Percentiles rank a stretch among this genome's conserved stretches.
Evolutionary conservation across 768 basidiomycete genomes (phyloP).

Genomic region (Amanita thiersii): DNA sequence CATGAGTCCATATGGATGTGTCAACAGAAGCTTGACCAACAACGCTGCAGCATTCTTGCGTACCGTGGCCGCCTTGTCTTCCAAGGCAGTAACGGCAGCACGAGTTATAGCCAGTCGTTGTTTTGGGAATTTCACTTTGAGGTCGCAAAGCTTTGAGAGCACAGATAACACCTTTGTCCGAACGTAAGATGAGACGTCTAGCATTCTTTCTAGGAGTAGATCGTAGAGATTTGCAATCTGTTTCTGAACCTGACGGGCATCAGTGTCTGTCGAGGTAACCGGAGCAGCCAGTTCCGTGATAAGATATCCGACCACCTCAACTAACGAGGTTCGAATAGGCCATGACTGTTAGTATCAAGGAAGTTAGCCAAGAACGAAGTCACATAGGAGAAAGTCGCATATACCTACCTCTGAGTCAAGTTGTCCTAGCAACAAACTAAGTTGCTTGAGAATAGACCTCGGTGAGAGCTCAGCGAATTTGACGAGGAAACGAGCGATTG

Average conservation of each 20-base stretch:
- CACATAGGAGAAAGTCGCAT: neutral
- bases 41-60: slow-evolving; percentile 76
- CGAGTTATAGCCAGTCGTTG: slow-evolving; percentile 70
- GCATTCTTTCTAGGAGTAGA: slow-evolving; percentile 76
- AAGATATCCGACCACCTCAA: slow-evolving; percentile 83
- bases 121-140: slow-evolving; percentile 81
- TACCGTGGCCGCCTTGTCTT: slow-evolving; percentile 88
- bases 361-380: neutral
- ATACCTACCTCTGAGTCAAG: slow-evolving; percentile 80
- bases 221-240: slow-evolving; percentile 79
- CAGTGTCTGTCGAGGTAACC: slow-evolving; percentile 37
- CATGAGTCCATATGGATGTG: slow-evolving; percentile 83
- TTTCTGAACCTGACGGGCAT: slow-evolving; percentile 46
- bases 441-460: slow-evolving; percentile 79
- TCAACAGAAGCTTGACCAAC: slow-evolving; percentile 64
- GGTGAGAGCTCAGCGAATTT: slow-evolving; percentile 76
- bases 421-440: slow-evolving; percentile 75
- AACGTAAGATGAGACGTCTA: slow-evolving; percentile 87
- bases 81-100: slow-evolving; percentile 70
- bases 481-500: slow-evolving; percentile 79
- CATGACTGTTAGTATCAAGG: slow-evolving; percentile 54
- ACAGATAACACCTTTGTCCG: slow-evolving; percentile 81
- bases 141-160: slow-evolving; percentile 62
- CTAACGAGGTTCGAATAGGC: slow-evolving; percentile 90
- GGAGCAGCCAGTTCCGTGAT: slow-evolving; percentile 71